These are phyloP conservation scores for Sechiopsis laciniata DNA, from an alignment of 306 rosid species.

Conservation along the genomic window DNA sequence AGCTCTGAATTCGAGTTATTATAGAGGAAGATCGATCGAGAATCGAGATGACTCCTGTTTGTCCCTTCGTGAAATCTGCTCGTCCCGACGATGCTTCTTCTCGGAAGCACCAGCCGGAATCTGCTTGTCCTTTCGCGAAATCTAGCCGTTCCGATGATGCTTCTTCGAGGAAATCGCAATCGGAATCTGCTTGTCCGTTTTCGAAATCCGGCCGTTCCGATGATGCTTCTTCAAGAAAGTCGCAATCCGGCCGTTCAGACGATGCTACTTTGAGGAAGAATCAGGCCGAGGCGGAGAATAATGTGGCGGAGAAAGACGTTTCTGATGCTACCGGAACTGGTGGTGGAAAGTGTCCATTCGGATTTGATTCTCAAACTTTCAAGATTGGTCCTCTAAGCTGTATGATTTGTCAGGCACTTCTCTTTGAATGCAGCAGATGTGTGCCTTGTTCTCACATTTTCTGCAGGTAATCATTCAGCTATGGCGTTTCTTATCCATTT, in stretches of 20 bases:
- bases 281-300: no score
- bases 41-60: conserved; percentile 66
- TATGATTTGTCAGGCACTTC: conserved; percentile 54
- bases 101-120: conserved; percentile 19
- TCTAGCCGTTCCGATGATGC: conserved; percentile 70
- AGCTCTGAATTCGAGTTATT: background rate
- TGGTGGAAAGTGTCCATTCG: conserved; percentile 73
- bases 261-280: no score
- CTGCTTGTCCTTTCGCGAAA: conserved; percentile 82
- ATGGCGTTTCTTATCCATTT: background rate
- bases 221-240: conserved; percentile 36
- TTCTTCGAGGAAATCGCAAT: conserved; percentile 24
- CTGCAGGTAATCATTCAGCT: conserved; percentile 53
- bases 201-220: conserved; percentile 1
- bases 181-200: conserved; percentile 16
- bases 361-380: conserved; percentile 71
- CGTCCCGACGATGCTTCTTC: conserved; percentile 61
- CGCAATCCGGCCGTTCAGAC: background rate
- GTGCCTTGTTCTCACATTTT: conserved; percentile 72
- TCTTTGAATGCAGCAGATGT: conserved; percentile 48
- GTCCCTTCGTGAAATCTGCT: conserved; percentile 84
- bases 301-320: background rate
- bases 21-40: conserved; percentile 12
- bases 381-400: conserved; percentile 97
- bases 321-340: no score